Evolutionary conservation across 2,329 filamentous ascomycete species (phyloP).

Genomic region (Claviceps paspali): DNA sequence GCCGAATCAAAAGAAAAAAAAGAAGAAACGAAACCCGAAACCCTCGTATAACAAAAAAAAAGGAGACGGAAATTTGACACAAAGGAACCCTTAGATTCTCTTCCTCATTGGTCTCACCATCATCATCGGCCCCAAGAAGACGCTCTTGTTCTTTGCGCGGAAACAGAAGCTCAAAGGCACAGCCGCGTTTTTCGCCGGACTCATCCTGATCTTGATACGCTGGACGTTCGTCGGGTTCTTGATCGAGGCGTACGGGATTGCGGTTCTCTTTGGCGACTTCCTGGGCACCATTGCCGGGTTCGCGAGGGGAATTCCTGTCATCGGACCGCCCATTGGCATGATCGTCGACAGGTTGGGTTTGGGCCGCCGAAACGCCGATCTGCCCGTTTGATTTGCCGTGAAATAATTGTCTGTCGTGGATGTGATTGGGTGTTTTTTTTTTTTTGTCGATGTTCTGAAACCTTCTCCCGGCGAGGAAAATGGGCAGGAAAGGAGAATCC

Average conservation of each 20-base stretch:
- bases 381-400: constrained; percentile 47
- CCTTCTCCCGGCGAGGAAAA: neutral
- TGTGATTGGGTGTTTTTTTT: too few relatives aligned
- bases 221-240: constrained; percentile 88
- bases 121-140: constrained; percentile 87
- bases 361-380: constrained; percentile 56
- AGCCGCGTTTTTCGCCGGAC: constrained; percentile 69
- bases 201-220: constrained; percentile 69
- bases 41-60: neutral
- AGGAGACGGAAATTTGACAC: constrained; percentile 8
- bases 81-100: constrained; percentile 53
- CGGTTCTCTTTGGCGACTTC: constrained; percentile 91
- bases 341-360: constrained; percentile 56
- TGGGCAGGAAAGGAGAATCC: neutral
- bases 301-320: constrained; percentile 65
- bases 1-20: constrained; percentile 3
- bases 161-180: constrained; percentile 87
- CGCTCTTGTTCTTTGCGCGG: constrained; percentile 83
- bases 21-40: neutral
- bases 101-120: constrained; percentile 94
- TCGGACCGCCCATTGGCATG: constrained; percentile 73
- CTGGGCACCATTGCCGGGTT: constrained; percentile 84
- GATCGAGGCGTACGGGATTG: constrained; percentile 83
- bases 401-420: neutral
- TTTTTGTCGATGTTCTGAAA: too few relatives aligned